phyloP scores from a whole-genome alignment of 768 basidiomycete species.

The Termitomyces sp. region DNA sequence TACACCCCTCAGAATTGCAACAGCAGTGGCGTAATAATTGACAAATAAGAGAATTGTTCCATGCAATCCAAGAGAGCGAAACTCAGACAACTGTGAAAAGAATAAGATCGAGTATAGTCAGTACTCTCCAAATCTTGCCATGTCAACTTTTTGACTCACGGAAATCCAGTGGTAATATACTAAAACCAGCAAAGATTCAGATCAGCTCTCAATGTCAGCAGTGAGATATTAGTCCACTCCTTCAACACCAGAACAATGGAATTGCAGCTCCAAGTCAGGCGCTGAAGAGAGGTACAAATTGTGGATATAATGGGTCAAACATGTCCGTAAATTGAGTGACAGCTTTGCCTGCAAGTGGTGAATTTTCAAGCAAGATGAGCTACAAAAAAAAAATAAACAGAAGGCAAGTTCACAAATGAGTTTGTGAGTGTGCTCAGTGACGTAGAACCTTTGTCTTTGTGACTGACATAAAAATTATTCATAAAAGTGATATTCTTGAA shows the following conservation, averaged over 20 bases:
- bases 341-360: conserved; percentile 86
- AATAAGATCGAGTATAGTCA: conserved; percentile 66
- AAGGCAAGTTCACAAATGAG: conserved; percentile 60
- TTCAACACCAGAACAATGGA: conserved; percentile 62
- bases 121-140: too few relatives aligned
- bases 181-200: conserved; percentile 77
- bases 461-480: too few relatives aligned
- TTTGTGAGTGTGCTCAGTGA: conserved; percentile 95
- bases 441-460: too few relatives aligned
- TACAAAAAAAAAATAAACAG: neutral
- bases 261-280: conserved; percentile 68
- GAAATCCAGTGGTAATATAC: neutral
- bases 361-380: conserved; percentile 45
- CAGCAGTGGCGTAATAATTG: conserved; percentile 87
- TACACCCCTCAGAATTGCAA: conserved; percentile 74
- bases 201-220: conserved; percentile 87
- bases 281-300: conserved; percentile 84
- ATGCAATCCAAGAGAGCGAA: conserved; percentile 80
- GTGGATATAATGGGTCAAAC: conserved; percentile 86
- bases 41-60: conserved; percentile 77
- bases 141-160: too few relatives aligned
- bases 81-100: conserved; percentile 89
- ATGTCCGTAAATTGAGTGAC: conserved; percentile 76
- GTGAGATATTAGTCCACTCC: conserved; percentile 92
- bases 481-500: too few relatives aligned